Conservation (phyloP, 1,284 basidiomycete species). For the Sparassis latifolia region DNA sequence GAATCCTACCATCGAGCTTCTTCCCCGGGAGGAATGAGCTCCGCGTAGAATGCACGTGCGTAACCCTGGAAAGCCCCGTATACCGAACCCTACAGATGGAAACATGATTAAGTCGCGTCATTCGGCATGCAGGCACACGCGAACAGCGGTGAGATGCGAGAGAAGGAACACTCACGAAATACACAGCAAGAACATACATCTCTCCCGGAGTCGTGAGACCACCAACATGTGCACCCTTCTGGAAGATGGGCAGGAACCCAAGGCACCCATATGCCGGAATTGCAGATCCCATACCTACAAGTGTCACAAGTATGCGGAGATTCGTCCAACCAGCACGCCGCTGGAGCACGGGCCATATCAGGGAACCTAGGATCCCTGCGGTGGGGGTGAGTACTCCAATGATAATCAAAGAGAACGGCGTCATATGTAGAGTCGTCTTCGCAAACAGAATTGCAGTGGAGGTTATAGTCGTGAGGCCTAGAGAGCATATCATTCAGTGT, state of each 20-base stretch:
- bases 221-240: conserved; percentile 43
- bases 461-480: conserved; percentile 79
- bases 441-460: conserved; percentile 80
- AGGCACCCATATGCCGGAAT: conserved; percentile 83
- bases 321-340: conserved; percentile 58
- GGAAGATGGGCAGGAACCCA: conserved; percentile 61
- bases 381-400: conserved; percentile 65
- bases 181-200: conserved; percentile 78
- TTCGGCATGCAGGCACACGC: not conserved
- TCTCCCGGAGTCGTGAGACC: conserved; percentile 75
- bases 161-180: conserved; percentile 52
- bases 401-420: conserved; percentile 61
- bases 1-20: conserved; percentile 64
- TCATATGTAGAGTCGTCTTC: conserved; percentile 75
- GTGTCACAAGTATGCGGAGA: conserved; percentile 54
- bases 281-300: conserved; percentile 60
- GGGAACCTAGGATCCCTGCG: conserved; percentile 69
- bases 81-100: conserved; percentile 42
- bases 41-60: conserved; percentile 73
- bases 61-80: conserved; percentile 81
- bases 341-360: conserved; percentile 66
- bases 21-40: conserved; percentile 71
- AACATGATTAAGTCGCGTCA: too few relatives aligned
- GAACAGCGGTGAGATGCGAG: not conserved
- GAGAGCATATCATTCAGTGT: not conserved